These are phyloP conservation scores for Yarrowia deformans DNA, from an alignment of 805 yeast species.

Conservation along the genomic window DNA sequence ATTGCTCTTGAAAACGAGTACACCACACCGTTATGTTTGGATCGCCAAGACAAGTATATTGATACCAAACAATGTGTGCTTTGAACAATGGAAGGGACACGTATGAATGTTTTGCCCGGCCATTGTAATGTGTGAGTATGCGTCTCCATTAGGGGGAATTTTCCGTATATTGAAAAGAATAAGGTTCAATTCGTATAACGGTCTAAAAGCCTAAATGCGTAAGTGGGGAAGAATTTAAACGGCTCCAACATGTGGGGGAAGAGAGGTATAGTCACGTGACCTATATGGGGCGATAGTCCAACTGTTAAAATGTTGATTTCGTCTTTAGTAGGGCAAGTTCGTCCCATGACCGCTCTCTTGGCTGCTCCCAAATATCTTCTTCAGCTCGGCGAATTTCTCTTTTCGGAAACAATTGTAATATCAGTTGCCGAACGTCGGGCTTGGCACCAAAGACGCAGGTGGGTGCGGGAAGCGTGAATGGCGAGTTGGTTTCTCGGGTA, in stretches of 20 bases:
- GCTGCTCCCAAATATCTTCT: too few relatives aligned
- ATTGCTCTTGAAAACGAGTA: not conserved
- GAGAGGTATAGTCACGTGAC: not conserved
- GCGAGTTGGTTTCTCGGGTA: too few relatives aligned
- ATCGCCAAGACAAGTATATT: not conserved
- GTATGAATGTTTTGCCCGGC: not conserved
- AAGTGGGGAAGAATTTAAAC: not conserved
- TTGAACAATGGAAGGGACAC: not conserved
- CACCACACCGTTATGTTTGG: not conserved
- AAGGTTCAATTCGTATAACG: slow-evolving; percentile 3
- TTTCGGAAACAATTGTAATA: not conserved
- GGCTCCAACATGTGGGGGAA: not conserved
- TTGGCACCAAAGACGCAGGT: not conserved
- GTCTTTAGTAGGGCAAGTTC: too few relatives aligned
- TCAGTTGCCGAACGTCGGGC: not conserved
- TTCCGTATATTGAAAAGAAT: not conserved
- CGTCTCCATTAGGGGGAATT: not conserved
- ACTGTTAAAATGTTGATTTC: not conserved
- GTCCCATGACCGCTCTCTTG: too few relatives aligned
- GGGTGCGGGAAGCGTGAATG: too few relatives aligned
- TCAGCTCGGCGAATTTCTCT: not conserved
- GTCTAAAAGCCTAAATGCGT: not conserved
- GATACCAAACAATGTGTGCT: not conserved
- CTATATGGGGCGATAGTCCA: not conserved
- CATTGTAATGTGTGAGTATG: slow-evolving; percentile 3